Base-by-base conservation (phyloP, 1,284 basidiomycete genomes). In the Phenoliferia sp. region DNA sequence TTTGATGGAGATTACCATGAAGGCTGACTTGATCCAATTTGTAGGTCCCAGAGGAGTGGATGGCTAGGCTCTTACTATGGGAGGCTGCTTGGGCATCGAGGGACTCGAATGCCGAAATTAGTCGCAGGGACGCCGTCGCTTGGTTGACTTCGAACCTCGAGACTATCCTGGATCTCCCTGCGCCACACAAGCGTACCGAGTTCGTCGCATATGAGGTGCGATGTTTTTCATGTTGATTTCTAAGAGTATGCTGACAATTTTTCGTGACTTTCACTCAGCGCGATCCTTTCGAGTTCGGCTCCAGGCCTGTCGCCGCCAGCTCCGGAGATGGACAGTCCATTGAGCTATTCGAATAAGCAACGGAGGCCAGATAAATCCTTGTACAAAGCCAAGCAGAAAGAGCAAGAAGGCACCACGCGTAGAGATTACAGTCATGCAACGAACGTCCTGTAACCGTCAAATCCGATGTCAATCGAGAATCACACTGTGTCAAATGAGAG, bases 151-250 rank as follows among this genome's bases (percentile, higher is more conserved):
- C 82, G 33, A 88, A 87, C 73, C 78, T 90, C 4, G 87, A 89
- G 72, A 82, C 83, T 59, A 79, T 92, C 56, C 80, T 91, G 34
- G 87, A 86, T 9, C 77, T 89, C 5, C 80, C 82, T 31, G 55
- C 78, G 0, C 67, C 78, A 0, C 67, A 26, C 7, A 62, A 28
- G 6, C 65, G 79, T 28, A 75, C 74, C 19, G 86, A 89, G 72
- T 82, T 88, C 69, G 89, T 91, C 26, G 87, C 86, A 10, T 88
- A 85, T 73, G 83, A 84, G 58, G 84, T 84, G 39, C 85, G 87
- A 33, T 82, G 85, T 59, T 84, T 88, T 35, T n/a, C 7, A 17
- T 33, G n/a, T 28, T 19, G 29, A 26, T 15, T 19, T 29, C 4
- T 9, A 55, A 26, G 3, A 29, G 10, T 5, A 2, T 5, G 31